Percentiles rank a stretch among this genome's conserved stretches.
Evolutionary conservation across 73 alveolate genomes (phyloP).

Genomic region (Tetrahymena elliotti): DNA sequence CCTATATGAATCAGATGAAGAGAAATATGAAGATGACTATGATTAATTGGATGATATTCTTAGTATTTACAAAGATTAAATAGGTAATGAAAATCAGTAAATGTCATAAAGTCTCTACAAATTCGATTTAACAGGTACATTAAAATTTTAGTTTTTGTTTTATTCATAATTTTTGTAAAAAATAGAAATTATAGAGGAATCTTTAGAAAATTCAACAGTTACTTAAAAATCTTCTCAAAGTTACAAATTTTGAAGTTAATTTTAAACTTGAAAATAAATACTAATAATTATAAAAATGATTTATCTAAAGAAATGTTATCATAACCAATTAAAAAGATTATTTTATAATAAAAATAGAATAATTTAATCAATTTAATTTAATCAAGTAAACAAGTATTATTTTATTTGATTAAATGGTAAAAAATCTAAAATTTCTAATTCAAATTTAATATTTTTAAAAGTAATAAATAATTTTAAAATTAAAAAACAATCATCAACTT

Average conservation of each 20-base stretch:
- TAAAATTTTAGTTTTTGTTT: neutral
- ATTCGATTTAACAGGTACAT: neutral
- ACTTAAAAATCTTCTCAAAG: neutral
- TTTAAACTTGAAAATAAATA: too few relatives aligned
- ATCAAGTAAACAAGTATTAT: too few relatives aligned
- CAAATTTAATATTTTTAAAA: too few relatives aligned
- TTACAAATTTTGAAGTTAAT: neutral
- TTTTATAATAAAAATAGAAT: too few relatives aligned
- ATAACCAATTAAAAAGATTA: too few relatives aligned
- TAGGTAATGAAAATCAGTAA: neutral
- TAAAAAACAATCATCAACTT: too few relatives aligned
- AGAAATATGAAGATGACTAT: neutral
- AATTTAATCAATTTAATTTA: neutral
- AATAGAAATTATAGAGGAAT: neutral
- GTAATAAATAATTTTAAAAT: too few relatives aligned
- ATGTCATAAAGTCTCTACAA: neutral
- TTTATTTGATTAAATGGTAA: too few relatives aligned
- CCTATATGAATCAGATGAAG: neutral
- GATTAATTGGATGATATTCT: neutral
- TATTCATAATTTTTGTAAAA: neutral
- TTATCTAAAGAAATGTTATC: too few relatives aligned
- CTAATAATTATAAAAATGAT: too few relatives aligned
- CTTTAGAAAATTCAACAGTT: neutral
- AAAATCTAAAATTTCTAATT: too few relatives aligned
- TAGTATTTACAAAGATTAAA: neutral